Evolutionary conservation across 2,329 filamentous ascomycete genomes (phyloP).

Genomic region (Xylaria arbuscula): DNA sequence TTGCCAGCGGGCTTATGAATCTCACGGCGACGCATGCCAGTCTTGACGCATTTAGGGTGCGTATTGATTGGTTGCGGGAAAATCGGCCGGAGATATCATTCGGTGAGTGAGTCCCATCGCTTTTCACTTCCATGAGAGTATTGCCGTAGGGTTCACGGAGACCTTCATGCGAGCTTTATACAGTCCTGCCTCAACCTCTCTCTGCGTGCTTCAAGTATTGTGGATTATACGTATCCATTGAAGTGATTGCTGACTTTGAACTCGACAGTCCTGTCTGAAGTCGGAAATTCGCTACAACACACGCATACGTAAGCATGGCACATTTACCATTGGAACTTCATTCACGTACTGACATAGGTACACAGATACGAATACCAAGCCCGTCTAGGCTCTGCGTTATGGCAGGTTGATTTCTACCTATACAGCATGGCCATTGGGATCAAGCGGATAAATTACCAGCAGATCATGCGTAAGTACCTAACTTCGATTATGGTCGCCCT

Average conservation of each 20-base stretch:
- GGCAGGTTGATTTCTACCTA: constrained; percentile 54
- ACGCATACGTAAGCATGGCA: constrained; percentile 40
- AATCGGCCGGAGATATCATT: constrained; percentile 50
- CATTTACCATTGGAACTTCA: neutral
- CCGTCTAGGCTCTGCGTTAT: constrained; percentile 52
- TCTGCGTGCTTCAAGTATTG: neutral
- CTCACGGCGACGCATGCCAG: constrained; percentile 45
- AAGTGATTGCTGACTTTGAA: constrained; percentile 7
- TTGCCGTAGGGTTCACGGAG: too few relatives aligned
- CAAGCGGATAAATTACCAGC: constrained; percentile 53
- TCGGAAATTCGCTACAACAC: constrained; percentile 51
- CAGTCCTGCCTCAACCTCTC: too few relatives aligned
- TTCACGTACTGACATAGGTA: neutral
- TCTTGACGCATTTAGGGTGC: constrained; percentile 48
- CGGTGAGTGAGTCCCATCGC: constrained; percentile 12
- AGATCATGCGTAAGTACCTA: constrained; percentile 49
- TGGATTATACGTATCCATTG: neutral
- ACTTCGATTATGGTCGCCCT: neutral
- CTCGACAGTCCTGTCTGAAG: constrained; percentile 49
- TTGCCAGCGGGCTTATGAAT: constrained; percentile 49
- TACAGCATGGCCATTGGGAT: constrained; percentile 52
- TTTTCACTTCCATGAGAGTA: neutral
- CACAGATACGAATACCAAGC: constrained; percentile 49
- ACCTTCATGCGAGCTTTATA: neutral
- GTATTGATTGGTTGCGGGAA: constrained; percentile 49